Percentiles rank a stretch among this genome's conserved stretches.
phyloP scores from a whole-genome alignment of 495 filamentous ascomycete genomes.

The Mytilinidion resinicola region DNA sequence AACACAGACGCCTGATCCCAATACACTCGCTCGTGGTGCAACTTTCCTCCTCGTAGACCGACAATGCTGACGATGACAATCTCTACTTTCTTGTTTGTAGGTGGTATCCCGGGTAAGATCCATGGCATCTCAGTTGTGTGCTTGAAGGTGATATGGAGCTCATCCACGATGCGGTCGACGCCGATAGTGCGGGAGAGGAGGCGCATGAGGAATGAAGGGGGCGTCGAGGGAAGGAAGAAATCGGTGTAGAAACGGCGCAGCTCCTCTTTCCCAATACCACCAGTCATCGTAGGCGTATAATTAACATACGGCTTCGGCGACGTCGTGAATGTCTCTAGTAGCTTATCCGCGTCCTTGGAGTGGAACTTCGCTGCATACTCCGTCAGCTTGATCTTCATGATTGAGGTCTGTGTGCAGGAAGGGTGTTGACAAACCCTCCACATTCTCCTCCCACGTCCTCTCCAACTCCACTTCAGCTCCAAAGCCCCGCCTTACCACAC shows the following conservation, averaged over 20 bases:
- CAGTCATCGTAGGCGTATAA: constrained; percentile 55
- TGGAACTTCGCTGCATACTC: constrained; percentile 31
- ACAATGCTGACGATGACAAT: constrained; percentile 71
- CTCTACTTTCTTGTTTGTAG: constrained; percentile 61
- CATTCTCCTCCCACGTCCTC: constrained; percentile 51
- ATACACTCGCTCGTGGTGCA: constrained; percentile 78
- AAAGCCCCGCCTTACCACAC: constrained; percentile 48
- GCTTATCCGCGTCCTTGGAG: constrained; percentile 33
- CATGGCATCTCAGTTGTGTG: constrained; percentile 69
- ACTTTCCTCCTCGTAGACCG: constrained; percentile 61
- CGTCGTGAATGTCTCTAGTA: constrained; percentile 49
- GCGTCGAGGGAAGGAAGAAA: constrained; percentile 66
- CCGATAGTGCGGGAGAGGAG: constrained; percentile 65
- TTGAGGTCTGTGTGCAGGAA: not conserved
- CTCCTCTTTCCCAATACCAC: constrained; percentile 62
- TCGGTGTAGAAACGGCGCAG: constrained; percentile 68
- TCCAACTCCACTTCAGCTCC: constrained; percentile 55
- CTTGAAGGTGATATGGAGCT: constrained; percentile 55
- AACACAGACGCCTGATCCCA: constrained; percentile 86
- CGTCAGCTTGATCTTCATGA: not conserved
- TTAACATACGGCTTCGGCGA: constrained; percentile 55
- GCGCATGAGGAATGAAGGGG: constrained; percentile 59
- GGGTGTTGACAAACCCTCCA: constrained; percentile 42
- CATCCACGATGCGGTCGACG: constrained; percentile 55
- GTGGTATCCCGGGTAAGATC: constrained; percentile 71